Conservation (phyloP, 1,284 basidiomycete species). For the Ganoderma multipileum region DNA sequence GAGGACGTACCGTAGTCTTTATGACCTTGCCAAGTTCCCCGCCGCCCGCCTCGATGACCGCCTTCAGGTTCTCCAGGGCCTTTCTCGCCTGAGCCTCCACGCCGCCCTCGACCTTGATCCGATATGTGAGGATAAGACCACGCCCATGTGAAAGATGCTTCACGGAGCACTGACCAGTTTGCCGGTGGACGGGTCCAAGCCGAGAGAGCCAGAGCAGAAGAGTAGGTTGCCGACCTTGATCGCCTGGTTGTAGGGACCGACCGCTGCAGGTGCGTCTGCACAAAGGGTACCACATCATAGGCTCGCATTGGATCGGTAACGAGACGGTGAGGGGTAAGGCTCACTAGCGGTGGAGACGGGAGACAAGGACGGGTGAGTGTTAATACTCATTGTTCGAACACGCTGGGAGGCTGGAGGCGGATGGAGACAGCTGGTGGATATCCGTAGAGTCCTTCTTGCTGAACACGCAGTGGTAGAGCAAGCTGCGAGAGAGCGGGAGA, state of each 20-base stretch:
- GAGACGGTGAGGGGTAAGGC: constrained; percentile 16
- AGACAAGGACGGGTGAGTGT: constrained; percentile 58
- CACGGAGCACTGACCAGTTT: constrained; percentile 59
- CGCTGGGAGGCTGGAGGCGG: neutral
- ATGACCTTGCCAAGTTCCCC: constrained; percentile 80
- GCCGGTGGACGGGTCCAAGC: constrained; percentile 80
- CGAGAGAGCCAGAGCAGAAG: constrained; percentile 92
- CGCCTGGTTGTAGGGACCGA: constrained; percentile 93
- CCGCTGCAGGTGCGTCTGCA: constrained; percentile 83
- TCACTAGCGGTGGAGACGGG: constrained; percentile 62
- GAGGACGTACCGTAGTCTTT: constrained; percentile 78
- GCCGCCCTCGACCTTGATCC: constrained; percentile 58
- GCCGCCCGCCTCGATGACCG: constrained; percentile 85
- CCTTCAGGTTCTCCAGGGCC: constrained; percentile 87
- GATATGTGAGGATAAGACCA: neutral
- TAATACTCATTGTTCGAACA: constrained; percentile 45
- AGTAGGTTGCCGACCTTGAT: constrained; percentile 87
- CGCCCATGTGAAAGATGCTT: no score
- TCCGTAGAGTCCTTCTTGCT: neutral
- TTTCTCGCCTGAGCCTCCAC: constrained; percentile 88
- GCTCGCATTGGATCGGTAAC: neutral
- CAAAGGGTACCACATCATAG: neutral
- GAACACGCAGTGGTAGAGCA: neutral
- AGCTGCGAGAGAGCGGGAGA: constrained; percentile 2
- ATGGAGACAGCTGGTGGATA: neutral